Percentiles rank a stretch among this genome's conserved stretches.
These are phyloP conservation scores for Mentha longifolia DNA, from an alignment of 257 asterid genomes.

Conservation along the genomic window DNA sequence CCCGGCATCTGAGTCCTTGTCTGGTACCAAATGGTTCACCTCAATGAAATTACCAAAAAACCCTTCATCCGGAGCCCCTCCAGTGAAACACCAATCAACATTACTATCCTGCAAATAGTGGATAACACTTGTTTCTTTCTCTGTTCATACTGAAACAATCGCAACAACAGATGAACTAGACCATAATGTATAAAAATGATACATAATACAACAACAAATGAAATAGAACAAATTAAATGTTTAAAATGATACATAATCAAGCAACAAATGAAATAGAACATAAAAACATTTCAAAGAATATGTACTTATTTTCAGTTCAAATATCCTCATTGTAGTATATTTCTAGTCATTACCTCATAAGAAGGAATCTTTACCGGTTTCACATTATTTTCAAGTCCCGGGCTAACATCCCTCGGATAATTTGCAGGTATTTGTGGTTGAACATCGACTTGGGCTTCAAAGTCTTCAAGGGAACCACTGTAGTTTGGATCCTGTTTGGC, in stretches of 20 bases:
- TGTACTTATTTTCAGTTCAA: background rate
- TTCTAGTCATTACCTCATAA: slow-evolving; percentile 55
- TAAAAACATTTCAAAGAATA: background rate
- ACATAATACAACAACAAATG: no score
- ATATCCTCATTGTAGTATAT: background rate
- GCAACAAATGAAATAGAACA: background rate
- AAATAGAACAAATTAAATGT: no score
- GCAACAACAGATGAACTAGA: no score
- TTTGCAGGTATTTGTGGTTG: slow-evolving; percentile 45
- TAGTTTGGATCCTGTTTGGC: slow-evolving; percentile 66
- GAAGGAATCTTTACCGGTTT: slow-evolving; percentile 48
- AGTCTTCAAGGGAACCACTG: slow-evolving; percentile 49
- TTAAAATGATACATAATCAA: no score
- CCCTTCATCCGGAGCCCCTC: slow-evolving; percentile 49
- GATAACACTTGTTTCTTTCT: slow-evolving; percentile 20
- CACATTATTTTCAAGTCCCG: slow-evolving; percentile 32
- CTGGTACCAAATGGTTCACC: slow-evolving; percentile 61
- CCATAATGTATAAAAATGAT: no score
- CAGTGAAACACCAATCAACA: slow-evolving; percentile 44
- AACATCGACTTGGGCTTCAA: slow-evolving; percentile 41
- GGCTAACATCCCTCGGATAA: slow-evolving; percentile 37
- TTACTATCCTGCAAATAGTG: slow-evolving; percentile 50
- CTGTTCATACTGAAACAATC: background rate
- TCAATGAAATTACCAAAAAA: slow-evolving; percentile 48
- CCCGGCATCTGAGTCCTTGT: slow-evolving; percentile 62